Conservation (phyloP, 192 early-diverging fungal genomes). For the Piromyces sp. region DNA sequence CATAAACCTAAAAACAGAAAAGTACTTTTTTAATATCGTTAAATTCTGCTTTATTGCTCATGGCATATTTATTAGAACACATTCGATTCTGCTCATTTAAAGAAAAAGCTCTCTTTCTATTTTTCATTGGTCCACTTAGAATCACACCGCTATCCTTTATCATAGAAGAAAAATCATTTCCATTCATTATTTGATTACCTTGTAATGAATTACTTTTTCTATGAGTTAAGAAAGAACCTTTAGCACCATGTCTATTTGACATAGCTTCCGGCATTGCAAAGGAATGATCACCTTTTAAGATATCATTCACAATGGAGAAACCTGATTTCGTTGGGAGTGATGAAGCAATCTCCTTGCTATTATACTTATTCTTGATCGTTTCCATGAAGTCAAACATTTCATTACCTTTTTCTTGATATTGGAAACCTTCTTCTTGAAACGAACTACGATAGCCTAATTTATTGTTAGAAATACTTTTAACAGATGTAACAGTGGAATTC, state of each 20-base stretch:
- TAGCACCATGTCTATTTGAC: neutral
- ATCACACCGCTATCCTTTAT: neutral
- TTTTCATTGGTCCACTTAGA: neutral
- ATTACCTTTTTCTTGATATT: neutral
- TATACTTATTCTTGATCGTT: neutral
- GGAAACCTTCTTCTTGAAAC: neutral
- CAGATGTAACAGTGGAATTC: neutral
- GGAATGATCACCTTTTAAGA: neutral
- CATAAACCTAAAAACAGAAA: neutral
- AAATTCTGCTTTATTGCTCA: neutral
- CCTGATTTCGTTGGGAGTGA: neutral
- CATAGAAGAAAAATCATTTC: neutral
- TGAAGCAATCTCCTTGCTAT: neutral
- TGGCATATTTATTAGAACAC: neutral
- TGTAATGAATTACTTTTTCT: neutral
- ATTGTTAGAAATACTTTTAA: too few species aligned
- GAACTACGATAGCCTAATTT: neutral
- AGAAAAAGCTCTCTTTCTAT: neutral
- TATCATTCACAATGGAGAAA: neutral
- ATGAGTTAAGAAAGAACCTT: neutral
- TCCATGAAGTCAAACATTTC: neutral
- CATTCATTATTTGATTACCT: neutral
- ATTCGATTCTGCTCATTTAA: neutral
- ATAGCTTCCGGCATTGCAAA: neutral
- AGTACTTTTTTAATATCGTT: neutral